Conservation (phyloP, 192 early-diverging fungal genomes). For the Powellomyces hirtus region DNA sequence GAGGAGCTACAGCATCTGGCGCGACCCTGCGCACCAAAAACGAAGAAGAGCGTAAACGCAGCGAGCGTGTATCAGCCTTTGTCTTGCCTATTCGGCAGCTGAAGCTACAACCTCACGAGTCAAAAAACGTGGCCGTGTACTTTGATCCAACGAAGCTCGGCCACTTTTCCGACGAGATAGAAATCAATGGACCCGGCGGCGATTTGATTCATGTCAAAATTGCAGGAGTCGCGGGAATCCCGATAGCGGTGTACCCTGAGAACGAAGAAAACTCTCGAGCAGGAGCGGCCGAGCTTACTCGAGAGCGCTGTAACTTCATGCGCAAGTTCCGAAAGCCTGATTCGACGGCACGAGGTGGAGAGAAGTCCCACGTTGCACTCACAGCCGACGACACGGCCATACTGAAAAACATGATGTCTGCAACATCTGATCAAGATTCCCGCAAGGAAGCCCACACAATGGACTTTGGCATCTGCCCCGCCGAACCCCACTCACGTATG, state of each 20-base stretch:
- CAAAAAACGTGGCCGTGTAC: constrained; percentile 39
- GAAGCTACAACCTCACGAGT: constrained; percentile 47
- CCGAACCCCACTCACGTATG: constrained; percentile 20
- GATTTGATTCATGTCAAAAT: constrained; percentile 46
- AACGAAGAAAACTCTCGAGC: constrained; percentile 42
- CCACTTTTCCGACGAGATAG: constrained; percentile 42
- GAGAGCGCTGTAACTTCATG: constrained; percentile 58
- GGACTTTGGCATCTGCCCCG: constrained; percentile 54
- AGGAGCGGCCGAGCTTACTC: constrained; percentile 47
- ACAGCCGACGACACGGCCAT: constrained; percentile 46
- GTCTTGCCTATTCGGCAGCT: constrained; percentile 27
- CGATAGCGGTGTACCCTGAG: constrained; percentile 58
- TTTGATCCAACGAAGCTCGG: constrained; percentile 55
- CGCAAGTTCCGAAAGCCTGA: constrained; percentile 42
- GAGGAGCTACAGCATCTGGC: not conserved
- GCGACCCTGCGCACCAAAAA: not conserved
- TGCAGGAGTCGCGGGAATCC: constrained; percentile 55
- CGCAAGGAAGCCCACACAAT: constrained; percentile 51
- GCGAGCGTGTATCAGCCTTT: constrained; percentile 30
- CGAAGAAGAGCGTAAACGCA: constrained; percentile 6
- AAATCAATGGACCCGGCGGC: constrained; percentile 55
- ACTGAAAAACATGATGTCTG: constrained; percentile 55
- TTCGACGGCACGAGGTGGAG: constrained; percentile 16
- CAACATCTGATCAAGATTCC: constrained; percentile 40
- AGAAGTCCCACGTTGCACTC: constrained; percentile 41